A percentile compares a stretch with the other conserved stretches of the same genome.
Evolutionary conservation across 2,329 filamentous ascomycete species (phyloP).

Genomic region (Alternaria brassicae): DNA sequence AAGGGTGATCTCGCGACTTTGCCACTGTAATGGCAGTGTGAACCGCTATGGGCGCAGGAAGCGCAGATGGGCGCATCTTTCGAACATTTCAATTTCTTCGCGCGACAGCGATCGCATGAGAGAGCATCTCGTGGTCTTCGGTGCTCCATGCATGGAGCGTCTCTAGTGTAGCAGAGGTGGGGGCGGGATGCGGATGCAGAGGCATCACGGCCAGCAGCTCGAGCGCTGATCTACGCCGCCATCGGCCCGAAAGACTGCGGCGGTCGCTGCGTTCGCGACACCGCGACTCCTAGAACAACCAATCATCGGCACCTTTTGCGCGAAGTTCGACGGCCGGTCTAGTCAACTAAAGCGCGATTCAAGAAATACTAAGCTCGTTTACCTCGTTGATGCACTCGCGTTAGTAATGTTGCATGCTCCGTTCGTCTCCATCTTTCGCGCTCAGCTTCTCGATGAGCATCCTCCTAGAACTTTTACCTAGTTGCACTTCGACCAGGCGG

Average conservation of each 20-base stretch:
- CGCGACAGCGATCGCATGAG: slow-evolving; percentile 34
- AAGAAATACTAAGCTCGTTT: too few species aligned
- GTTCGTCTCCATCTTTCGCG: too few species aligned
- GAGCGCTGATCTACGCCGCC: slow-evolving; percentile 7
- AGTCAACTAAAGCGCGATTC: too few species aligned
- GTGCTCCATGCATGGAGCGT: slow-evolving; percentile 32
- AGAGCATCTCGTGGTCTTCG: slow-evolving; percentile 26
- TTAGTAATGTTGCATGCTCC: too few species aligned
- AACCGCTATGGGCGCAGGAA: slow-evolving; percentile 28
- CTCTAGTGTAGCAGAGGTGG: slow-evolving; percentile 16
- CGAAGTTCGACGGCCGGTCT: not conserved
- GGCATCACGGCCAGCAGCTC: slow-evolving; percentile 5
- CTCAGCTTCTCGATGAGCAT: too few species aligned
- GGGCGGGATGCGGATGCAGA: slow-evolving; percentile 14
- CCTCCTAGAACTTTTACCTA: not conserved
- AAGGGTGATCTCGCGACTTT: slow-evolving; percentile 34
- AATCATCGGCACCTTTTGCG: not conserved
- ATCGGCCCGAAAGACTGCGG: slow-evolving; percentile 7
- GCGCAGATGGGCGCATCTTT: slow-evolving; percentile 33
- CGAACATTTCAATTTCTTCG: slow-evolving; percentile 39
- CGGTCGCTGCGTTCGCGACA: not conserved
- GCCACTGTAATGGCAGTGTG: slow-evolving; percentile 34
- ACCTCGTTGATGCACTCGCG: too few species aligned
- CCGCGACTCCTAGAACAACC: not conserved
- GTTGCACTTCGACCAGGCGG: not conserved